Conservation (phyloP, 139 green algal genomes). For the Zygnema circumcarinatum region DNA sequence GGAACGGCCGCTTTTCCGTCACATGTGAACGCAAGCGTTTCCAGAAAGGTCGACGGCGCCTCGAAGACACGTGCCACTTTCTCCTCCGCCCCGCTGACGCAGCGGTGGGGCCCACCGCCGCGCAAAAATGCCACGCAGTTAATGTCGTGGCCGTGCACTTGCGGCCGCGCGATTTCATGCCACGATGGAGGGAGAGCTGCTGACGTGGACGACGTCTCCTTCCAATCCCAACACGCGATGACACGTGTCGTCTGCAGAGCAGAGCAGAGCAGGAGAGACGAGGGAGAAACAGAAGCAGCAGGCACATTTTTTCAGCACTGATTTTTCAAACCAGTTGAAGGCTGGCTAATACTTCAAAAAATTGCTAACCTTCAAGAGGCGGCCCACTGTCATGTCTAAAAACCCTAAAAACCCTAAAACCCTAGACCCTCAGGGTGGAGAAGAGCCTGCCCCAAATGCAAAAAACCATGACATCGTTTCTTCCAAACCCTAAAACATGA, state of each 20-base stretch:
- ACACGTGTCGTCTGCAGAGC: conserved; percentile 27
- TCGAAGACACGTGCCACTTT: conserved; percentile 95
- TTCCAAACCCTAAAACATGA: no score
- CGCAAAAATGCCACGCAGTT: conserved; percentile 53
- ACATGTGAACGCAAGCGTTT: conserved; percentile 62
- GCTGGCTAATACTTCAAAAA: no score
- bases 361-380: no score
- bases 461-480: no score
- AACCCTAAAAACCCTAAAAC: no score
- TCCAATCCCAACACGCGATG: conserved; percentile 36
- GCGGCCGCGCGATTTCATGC: conserved; percentile 89
- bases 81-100: conserved; percentile 87
- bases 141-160: conserved; percentile 96
- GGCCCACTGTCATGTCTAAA: no score
- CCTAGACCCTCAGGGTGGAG: no score
- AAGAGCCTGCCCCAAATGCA: no score
- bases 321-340: no score
- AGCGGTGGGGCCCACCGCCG: conserved; percentile 56
- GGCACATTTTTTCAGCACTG: no score
- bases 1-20: background rate
- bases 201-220: no score
- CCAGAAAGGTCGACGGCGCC: conserved; percentile 75
- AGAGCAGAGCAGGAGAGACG: conserved; percentile 2
- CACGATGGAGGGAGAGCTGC: conserved; percentile 71
- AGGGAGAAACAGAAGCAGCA: conserved; percentile 10